Evolutionary conservation across 495 filamentous ascomycete genomes (phyloP).

Genomic region (Podospora fimiseda): DNA sequence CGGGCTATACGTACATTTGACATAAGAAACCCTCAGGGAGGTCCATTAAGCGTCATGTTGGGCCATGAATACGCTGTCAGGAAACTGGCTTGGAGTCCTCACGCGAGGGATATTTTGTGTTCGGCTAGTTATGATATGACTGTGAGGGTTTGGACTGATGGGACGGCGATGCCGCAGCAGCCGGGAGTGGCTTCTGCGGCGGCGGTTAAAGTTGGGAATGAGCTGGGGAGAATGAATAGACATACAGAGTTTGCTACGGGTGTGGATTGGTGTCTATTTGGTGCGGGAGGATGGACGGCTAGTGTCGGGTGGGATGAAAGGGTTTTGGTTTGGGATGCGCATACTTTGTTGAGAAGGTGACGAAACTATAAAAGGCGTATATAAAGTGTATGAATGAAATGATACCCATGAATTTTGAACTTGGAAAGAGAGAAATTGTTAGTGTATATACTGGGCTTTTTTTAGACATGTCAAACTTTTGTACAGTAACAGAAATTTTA

Average conservation of each 20-base stretch:
- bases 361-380: neutral
- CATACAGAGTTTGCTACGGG: conserved; percentile 98
- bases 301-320: conserved; percentile 90
- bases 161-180: conserved; percentile 43
- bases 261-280: conserved; percentile 96
- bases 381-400: neutral
- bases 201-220: conserved; percentile 50
- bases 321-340: conserved; percentile 86
- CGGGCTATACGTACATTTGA: conserved; percentile 81
- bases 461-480: neutral
- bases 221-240: conserved; percentile 80
- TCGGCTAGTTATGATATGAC: conserved; percentile 98
- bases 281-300: conserved; percentile 90
- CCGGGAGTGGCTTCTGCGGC: conserved; percentile 20
- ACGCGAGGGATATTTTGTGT: conserved; percentile 75
- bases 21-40: conserved; percentile 63
- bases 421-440: too few species aligned
- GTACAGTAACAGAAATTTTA: too few species aligned
- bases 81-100: conserved; percentile 82
- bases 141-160: conserved; percentile 85
- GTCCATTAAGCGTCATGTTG: conserved; percentile 60
- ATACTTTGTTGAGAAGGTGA: conserved; percentile 30
- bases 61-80: conserved; percentile 91
- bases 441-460: too few species aligned
- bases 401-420: conserved; percentile 15